Evolutionary conservation across 257 asterid genomes (phyloP).

Genomic region (Haberlea rhodopensis): DNA sequence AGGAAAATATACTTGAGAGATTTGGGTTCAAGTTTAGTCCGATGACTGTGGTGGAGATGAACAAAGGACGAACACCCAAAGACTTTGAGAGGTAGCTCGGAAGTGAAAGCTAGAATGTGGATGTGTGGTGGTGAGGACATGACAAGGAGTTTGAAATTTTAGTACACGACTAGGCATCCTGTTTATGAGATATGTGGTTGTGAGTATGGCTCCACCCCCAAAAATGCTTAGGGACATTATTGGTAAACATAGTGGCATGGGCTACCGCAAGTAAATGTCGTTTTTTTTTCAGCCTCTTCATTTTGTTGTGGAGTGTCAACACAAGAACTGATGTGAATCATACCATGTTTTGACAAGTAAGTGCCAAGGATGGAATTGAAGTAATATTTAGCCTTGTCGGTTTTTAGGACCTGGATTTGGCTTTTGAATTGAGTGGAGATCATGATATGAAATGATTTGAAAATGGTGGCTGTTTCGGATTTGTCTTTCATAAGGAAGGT

Average conservation of each 20-base stretch:
- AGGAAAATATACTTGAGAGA: no score
- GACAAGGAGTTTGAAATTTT: neutral
- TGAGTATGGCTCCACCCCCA: neutral
- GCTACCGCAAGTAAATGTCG: neutral
- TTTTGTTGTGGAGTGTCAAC: slow-evolving; percentile 1
- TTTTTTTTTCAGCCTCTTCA: neutral
- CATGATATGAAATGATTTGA: neutral
- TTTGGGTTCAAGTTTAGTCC: no score
- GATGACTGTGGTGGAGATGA: no score
- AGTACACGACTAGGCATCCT: neutral
- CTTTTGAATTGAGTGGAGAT: neutral
- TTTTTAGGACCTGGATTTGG: neutral
- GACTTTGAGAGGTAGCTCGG: no score
- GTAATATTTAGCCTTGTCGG: neutral
- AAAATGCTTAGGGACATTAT: neutral
- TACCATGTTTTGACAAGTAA: neutral
- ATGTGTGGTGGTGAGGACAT: no score
- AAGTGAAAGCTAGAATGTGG: no score
- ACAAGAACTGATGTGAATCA: neutral
- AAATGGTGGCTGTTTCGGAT: neutral
- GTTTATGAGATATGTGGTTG: neutral
- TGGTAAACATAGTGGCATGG: neutral
- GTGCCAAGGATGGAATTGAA: neutral
- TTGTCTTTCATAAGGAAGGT: slow-evolving; percentile 17
- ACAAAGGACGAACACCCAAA: no score